Conservation (phyloP, 73 alveolate genomes). For the Paramecium caudatum region DNA sequence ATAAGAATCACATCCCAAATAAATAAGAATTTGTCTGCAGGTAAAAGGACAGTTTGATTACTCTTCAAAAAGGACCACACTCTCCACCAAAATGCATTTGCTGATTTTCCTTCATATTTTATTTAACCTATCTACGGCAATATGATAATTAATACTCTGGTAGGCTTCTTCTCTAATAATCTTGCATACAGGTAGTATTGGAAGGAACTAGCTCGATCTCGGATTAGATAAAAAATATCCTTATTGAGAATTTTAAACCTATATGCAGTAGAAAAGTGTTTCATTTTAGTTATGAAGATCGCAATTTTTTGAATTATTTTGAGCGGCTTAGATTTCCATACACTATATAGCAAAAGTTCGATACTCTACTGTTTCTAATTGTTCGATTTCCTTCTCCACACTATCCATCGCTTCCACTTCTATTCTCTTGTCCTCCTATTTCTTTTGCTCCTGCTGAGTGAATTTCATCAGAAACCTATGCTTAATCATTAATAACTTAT, state of each 20-base stretch:
- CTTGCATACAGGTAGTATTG: slow-evolving; percentile 8
- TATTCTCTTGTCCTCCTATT: neutral
- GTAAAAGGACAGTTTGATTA: slow-evolving; percentile 40
- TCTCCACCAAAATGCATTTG: slow-evolving; percentile 33
- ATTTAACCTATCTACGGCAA: slow-evolving; percentile 13
- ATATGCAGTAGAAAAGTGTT: slow-evolving; percentile 34
- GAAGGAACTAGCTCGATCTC: slow-evolving; percentile 14
- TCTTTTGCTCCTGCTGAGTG: neutral
- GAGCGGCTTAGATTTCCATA: slow-evolving; percentile 56
- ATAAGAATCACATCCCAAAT: slow-evolving; percentile 52
- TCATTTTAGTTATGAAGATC: slow-evolving; percentile 33
- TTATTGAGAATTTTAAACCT: slow-evolving; percentile 13
- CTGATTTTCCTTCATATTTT: neutral
- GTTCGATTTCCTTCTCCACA: slow-evolving; percentile 2
- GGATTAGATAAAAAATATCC: slow-evolving; percentile 27
- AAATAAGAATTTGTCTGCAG: slow-evolving; percentile 57
- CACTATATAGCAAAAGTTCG: neutral
- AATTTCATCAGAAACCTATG: neutral
- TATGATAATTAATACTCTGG: neutral
- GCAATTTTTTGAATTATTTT: slow-evolving; percentile 55
- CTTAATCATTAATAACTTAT: neutral
- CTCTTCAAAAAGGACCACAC: slow-evolving; percentile 17
- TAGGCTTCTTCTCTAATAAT: slow-evolving; percentile 25
- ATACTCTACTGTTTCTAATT: slow-evolving; percentile 4
- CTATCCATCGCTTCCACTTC: slow-evolving; percentile 10